Evolutionary conservation across 345 rosid genomes (phyloP).

Genomic region (Brassica juncea): DNA sequence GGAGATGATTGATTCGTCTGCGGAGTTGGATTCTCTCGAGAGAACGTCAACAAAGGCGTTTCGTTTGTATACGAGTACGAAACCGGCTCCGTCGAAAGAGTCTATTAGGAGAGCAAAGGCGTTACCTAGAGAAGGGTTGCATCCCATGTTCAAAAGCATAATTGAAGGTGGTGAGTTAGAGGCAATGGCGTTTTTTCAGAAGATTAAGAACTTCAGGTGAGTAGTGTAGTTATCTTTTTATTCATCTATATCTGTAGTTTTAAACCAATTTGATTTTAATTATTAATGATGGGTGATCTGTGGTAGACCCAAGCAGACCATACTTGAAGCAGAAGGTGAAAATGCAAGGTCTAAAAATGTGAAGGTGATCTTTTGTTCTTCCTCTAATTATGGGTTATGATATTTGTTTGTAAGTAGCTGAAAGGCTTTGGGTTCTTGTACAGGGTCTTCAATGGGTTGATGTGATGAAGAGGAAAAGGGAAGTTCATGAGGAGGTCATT

Average conservation of each 20-base stretch:
- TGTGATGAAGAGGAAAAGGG: conserved; percentile 95
- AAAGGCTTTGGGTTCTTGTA: conserved; percentile 30
- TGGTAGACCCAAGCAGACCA: conserved; percentile 92
- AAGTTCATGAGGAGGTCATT: conserved; percentile 72
- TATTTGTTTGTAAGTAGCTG: neutral
- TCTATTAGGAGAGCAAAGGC: conserved; percentile 85
- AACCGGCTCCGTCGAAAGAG: conserved; percentile 82
- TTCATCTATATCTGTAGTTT: neutral
- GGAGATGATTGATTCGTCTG: conserved; percentile 78
- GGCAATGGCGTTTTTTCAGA: conserved; percentile 91
- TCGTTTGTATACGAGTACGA: conserved; percentile 82
- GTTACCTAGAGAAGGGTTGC: conserved; percentile 81
- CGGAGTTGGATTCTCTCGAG: conserved; percentile 68
- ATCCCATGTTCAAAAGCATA: conserved; percentile 77
- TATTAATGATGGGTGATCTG: conserved; percentile 29
- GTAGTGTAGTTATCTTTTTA: neutral
- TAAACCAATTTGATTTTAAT: conserved; percentile 5
- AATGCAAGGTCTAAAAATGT: conserved; percentile 71
- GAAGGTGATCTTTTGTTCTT: conserved; percentile 49
- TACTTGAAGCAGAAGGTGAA: conserved; percentile 97
- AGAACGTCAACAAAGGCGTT: conserved; percentile 82
- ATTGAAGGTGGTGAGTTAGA: conserved; percentile 82
- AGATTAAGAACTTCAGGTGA: conserved; percentile 83
- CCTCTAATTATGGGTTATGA: no score
- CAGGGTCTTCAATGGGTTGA: conserved; percentile 88